Percentiles rank a stretch among this genome's conserved stretches.
phyloP scores from a whole-genome alignment of 2,329 filamentous ascomycete genomes.

The Scedosporium aurantiacum region DNA sequence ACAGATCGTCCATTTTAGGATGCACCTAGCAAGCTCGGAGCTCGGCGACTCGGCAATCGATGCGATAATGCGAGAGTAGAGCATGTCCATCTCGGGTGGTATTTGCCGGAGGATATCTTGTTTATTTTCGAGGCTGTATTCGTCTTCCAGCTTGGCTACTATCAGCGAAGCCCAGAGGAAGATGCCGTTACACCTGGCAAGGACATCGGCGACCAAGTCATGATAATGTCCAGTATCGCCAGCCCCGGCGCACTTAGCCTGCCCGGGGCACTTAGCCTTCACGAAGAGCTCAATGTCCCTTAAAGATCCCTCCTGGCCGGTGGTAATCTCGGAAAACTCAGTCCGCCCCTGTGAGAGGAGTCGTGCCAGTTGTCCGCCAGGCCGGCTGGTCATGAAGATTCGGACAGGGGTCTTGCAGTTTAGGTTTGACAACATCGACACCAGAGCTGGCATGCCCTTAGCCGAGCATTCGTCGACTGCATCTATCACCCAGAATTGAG shows the following conservation, averaged over 20 bases:
- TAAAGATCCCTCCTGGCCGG: slow-evolving; percentile 12
- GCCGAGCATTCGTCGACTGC: slow-evolving; percentile 13
- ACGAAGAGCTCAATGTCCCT: slow-evolving; percentile 13
- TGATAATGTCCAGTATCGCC: slow-evolving; percentile 5
- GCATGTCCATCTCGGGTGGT: slow-evolving; percentile 14
- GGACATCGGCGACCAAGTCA: slow-evolving; percentile 12
- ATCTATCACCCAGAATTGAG: slow-evolving; percentile 16
- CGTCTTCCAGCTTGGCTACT: slow-evolving; percentile 11
- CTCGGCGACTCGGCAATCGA: slow-evolving; percentile 10
- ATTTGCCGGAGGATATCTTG: slow-evolving; percentile 12
- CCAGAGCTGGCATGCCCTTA: slow-evolving; percentile 7
- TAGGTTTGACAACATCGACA: slow-evolving; percentile 12
- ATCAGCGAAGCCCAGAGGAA: slow-evolving; percentile 17
- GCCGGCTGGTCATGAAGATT: slow-evolving; percentile 15
- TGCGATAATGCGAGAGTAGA: slow-evolving; percentile 14
- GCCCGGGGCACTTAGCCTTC: slow-evolving; percentile 6
- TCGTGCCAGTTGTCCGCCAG: slow-evolving; percentile 11
- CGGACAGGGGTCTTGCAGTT: slow-evolving; percentile 9
- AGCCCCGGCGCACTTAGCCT: slow-evolving; percentile 2
- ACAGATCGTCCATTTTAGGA: slow-evolving; percentile 8
- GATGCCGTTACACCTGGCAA: slow-evolving; percentile 14
- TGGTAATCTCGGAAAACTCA: slow-evolving; percentile 9
- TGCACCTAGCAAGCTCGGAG: slow-evolving; percentile 8
- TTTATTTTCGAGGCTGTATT: slow-evolving; percentile 15
- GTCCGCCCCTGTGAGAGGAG: slow-evolving; percentile 12